Evolutionary conservation across 2,329 filamentous ascomycete species (phyloP), one percentile per base, ranked within the genome.

Genomic region (Pestalotiopsis sp.): DNA sequence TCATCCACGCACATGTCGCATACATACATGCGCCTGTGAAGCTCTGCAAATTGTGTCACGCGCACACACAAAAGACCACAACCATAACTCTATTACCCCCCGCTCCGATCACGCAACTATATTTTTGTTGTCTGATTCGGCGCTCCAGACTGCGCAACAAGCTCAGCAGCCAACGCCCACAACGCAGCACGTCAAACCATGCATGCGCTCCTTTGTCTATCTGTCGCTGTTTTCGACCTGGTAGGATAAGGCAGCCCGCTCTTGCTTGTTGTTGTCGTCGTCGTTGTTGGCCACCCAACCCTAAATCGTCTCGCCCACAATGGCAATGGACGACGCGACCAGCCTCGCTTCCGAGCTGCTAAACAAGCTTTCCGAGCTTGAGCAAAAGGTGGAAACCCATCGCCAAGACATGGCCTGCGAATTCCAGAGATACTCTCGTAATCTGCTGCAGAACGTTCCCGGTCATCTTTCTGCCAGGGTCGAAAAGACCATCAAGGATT

Each of bases 371-470:
- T 80, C 79, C 74, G 83, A 89, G 73, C 86, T 90, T 66, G 86
- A 91, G 75, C 80, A 82, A 76, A 86, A 86, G 76, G 87, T 91
- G 74, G 83, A 81, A 70, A 80, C 83, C 70, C 89, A 88, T 79
- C 87, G 86, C 72, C 84, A 83, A 75, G 85, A 87, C 71, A 85
- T 90, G 83, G 83, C 86, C 65, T 78, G 82, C 71, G 86, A 90
- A 73, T 91, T 90, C 75, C 81, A 84, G 68, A 83, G 82, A 72
- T 86, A 89, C 78, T 85, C 85, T 70, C 82, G 83, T 68, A 78
- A 83, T 64, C 79, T 88, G 68, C 80, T 91, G 74, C 81, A 80
- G 73, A 78, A 84, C 72, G 80, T 85, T 64, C 79, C 85, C 38
- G 78, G 81, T 65, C 77, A 85, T 72, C 78, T 87, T 71, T 85